A percentile compares a stretch with the other conserved stretches of the same genome.
These are phyloP conservation scores for Apostasia ramifera DNA, from an alignment of 106 monocot species.

Conservation along the genomic window DNA sequence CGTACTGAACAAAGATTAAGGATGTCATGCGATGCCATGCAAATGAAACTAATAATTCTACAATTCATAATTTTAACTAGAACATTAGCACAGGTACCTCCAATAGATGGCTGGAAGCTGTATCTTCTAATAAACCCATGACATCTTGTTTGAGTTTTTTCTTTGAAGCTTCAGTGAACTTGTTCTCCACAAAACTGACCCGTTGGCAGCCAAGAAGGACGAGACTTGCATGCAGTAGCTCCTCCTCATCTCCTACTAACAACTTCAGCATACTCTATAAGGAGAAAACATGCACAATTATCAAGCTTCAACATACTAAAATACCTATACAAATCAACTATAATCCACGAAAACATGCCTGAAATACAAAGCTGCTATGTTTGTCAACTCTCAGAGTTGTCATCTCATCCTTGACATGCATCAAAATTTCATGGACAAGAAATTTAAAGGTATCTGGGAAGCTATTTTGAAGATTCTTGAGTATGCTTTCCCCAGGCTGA, in stretches of 20 bases:
- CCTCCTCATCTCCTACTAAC: slow-evolving; percentile 55
- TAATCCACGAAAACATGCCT: slow-evolving; percentile 27
- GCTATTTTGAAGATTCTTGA: slow-evolving; percentile 26
- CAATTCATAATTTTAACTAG: neutral
- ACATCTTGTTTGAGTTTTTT: slow-evolving; percentile 21
- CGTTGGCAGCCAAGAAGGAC: slow-evolving; percentile 49
- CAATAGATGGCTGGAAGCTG: slow-evolving; percentile 81
- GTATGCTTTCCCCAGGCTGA: slow-evolving; percentile 10
- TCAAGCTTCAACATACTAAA: neutral
- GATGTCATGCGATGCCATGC: no score
- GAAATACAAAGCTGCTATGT: slow-evolving; percentile 81
- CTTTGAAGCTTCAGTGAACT: slow-evolving; percentile 24
- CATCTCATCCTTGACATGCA: slow-evolving; percentile 52
- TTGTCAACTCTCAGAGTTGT: slow-evolving; percentile 45
- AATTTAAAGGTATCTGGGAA: slow-evolving; percentile 52
- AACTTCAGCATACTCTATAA: slow-evolving; percentile 72
- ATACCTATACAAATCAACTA: neutral
- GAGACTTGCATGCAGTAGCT: slow-evolving; percentile 42
- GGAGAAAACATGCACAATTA: neutral
- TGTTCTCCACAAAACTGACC: slow-evolving; percentile 17
- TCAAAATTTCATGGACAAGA: slow-evolving; percentile 52
- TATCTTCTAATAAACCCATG: slow-evolving; percentile 59
- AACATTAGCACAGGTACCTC: slow-evolving; percentile 47
- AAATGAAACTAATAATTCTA: no score
- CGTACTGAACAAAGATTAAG: no score